A percentile compares a stretch with the other conserved stretches of the same genome.
These are phyloP conservation scores for Flaveria linearis DNA, from an alignment of 129 eudicot genomes.

Conservation along the genomic window DNA sequence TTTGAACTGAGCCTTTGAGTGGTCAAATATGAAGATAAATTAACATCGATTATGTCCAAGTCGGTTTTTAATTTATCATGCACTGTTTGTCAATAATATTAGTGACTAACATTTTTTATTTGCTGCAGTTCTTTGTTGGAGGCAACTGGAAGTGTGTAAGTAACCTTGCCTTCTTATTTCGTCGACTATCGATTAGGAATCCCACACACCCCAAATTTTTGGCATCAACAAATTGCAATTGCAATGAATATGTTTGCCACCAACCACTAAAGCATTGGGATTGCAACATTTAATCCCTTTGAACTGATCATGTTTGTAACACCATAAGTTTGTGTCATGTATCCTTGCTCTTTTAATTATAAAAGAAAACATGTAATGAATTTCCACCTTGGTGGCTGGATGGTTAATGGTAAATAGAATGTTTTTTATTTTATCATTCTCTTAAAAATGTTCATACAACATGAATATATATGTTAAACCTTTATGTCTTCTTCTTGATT, in stretches of 20 bases:
- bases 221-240: not conserved
- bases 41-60: not conserved
- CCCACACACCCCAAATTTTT: not conserved
- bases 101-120: constrained; percentile 15
- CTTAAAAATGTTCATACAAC: not conserved
- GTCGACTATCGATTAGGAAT: not conserved
- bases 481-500: constrained; percentile 14
- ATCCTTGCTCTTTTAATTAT: not conserved
- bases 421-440: not conserved
- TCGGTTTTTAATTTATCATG: constrained; percentile 6
- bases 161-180: constrained; percentile 23
- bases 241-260: not conserved
- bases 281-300: not conserved
- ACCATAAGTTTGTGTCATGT: constrained; percentile 5
- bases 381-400: not conserved
- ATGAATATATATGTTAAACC: not conserved
- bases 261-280: constrained; percentile 17
- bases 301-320: constrained; percentile 4
- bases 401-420: constrained; percentile 6
- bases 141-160: constrained; percentile 99
- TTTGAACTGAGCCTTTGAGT: constrained; percentile 6
- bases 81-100: constrained; percentile 13
- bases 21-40: constrained; percentile 12
- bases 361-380: not conserved
- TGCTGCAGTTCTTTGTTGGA: constrained; percentile 93